A percentile compares a stretch with the other conserved stretches of the same genome.
phyloP scores from a whole-genome alignment of 225 moss, liverwort and hornwort species.

The Polytrichum commune region DNA sequence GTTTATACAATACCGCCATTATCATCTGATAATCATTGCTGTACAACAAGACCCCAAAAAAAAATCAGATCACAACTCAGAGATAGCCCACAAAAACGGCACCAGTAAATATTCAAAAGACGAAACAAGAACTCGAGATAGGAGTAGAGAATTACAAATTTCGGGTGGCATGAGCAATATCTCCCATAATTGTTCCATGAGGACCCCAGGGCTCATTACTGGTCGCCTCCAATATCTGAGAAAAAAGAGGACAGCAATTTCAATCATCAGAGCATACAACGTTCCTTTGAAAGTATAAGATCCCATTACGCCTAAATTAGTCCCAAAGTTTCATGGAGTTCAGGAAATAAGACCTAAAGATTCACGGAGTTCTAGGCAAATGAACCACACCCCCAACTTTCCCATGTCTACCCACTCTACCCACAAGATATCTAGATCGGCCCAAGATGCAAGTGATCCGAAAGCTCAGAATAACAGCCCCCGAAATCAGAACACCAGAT shows the following conservation, averaged over 20 bases:
- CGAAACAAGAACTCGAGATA: background rate
- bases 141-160: slow-evolving; percentile 57
- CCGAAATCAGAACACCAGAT: too few species aligned
- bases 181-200: slow-evolving; percentile 95
- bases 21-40: slow-evolving; percentile 98
- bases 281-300: too few species aligned
- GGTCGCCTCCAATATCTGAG: slow-evolving; percentile 92
- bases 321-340: background rate
- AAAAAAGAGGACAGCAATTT: slow-evolving; percentile 5
- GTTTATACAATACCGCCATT: slow-evolving; percentile 91
- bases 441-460: too few species aligned
- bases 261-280: too few species aligned
- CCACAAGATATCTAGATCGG: too few species aligned
- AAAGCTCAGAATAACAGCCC: too few species aligned
- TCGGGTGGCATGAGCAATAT: slow-evolving; percentile 94
- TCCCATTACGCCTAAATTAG: background rate
- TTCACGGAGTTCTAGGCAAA: too few species aligned
- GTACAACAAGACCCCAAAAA: slow-evolving; percentile 6
- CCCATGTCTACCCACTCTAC: too few species aligned
- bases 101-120: background rate
- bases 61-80: background rate
- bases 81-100: background rate
- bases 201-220: slow-evolving; percentile 99
- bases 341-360: background rate
- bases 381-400: too few species aligned